Percentiles rank a stretch among this genome's conserved stretches.
Conservation (phyloP, 305 asterid genomes). For the Fraxinus baroniana region DNA sequence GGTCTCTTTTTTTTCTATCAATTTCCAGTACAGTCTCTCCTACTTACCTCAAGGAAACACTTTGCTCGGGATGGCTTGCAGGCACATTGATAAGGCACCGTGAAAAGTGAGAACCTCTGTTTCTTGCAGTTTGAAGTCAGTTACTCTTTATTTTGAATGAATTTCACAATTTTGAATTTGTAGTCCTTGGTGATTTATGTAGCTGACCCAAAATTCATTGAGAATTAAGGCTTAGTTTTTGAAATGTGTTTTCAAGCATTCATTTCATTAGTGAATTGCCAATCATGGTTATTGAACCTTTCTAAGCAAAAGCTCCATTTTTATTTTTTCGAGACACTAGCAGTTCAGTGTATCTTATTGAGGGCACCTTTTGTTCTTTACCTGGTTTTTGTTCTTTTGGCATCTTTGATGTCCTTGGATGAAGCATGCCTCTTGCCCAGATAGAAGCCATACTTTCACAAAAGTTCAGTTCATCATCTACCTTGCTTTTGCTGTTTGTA, state of each 20-base stretch:
- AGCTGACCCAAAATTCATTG: not conserved
- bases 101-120: slow-evolving; percentile 56
- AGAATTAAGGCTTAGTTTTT: not conserved
- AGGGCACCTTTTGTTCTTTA: not conserved
- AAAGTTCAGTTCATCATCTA: not conserved
- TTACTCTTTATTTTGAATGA: not conserved
- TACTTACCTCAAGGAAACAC: slow-evolving; percentile 83
- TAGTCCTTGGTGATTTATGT: not conserved
- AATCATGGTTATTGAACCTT: not conserved
- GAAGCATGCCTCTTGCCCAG: not conserved
- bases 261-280: not conserved
- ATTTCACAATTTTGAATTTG: not conserved
- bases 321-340: not conserved
- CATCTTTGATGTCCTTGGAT: not conserved
- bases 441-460: not conserved
- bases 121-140: not conserved
- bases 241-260: not conserved
- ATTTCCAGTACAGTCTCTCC: slow-evolving; percentile 85
- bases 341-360: not conserved
- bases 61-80: slow-evolving; percentile 90
- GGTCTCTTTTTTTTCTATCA: slow-evolving; percentile 34
- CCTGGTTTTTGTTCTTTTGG: not conserved
- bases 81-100: slow-evolving; percentile 65
- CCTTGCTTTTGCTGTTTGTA: not conserved
- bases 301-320: not conserved